Evolutionary conservation across 2,329 filamentous ascomycete species (phyloP), one percentile per base, ranked within the genome.

Genomic region (Penicillium glabrum): DNA sequence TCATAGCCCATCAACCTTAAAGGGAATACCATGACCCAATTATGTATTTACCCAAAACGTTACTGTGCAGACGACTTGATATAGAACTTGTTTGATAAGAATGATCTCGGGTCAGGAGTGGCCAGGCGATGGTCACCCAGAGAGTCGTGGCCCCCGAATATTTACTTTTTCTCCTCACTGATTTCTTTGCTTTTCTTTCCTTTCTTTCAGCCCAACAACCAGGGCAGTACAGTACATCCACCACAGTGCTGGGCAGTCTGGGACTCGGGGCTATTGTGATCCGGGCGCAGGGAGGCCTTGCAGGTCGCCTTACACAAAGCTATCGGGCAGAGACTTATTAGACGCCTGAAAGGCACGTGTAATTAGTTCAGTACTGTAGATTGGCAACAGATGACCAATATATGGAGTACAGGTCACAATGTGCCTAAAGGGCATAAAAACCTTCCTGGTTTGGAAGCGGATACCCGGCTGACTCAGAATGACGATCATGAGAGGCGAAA

Each of bases 391-490:
- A 29, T 33, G 21, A 14, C 27, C 46, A 48, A 23, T 26, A 29
- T n/a, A 13, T 29, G 10, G 27, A 29, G 31, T 33, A 14, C 31
- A 33, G 13, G 31, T 33, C 31, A 23, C 19, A 41, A 41, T 26
- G 44, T n/a, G 44, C 44, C 24, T 29, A 21, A 29, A 5, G 24
- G 16, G 16, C 10, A 19, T 51, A n/a, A 39, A 50, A 50, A 50
- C 33, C 16, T 39, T 31, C 33, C 46, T 11, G 19, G 39, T 41
- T 41, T 23, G 19, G 39, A 41, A 46, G 35, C 43, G 35, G 31
- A 39, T 49, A 39, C 26, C 48, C 54, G 55, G 60, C 60, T 62
- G 58, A 62, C 53, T 62, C 60, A 62, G 58, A 52, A 60, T 62
- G 60, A 62, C 60, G 57, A 61, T 43, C 29, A 41, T 39, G 37